These are phyloP conservation scores for Solanum tarapatanum DNA, from an alignment of 257 asterid genomes.

Conservation along the genomic window DNA sequence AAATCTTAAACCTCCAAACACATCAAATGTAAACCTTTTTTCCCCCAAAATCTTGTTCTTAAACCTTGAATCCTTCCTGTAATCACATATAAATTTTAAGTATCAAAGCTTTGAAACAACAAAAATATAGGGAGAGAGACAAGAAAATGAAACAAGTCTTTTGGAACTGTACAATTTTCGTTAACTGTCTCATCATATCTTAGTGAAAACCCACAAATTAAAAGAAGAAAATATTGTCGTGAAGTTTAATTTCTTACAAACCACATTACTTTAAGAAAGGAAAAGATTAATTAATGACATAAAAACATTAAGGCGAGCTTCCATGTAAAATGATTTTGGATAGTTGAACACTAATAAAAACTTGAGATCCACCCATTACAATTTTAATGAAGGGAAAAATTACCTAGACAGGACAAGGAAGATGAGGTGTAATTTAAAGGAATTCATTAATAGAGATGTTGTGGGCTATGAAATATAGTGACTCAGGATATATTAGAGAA, in stretches of 20 bases:
- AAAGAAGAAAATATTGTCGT: background rate
- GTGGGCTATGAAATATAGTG: background rate
- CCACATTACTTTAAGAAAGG: background rate
- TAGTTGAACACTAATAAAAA: background rate
- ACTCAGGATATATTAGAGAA: background rate
- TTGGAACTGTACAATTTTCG: too few species aligned
- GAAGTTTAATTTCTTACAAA: background rate
- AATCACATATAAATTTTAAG: background rate
- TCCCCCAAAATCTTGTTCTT: background rate
- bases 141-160: background rate
- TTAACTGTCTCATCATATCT: too few species aligned
- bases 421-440: background rate
- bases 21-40: background rate
- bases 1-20: background rate
- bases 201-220: too few species aligned
- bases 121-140: background rate
- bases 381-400: background rate
- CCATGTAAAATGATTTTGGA: background rate
- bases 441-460: background rate
- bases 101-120: background rate
- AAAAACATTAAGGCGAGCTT: background rate
- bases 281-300: background rate
- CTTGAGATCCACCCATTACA: background rate
- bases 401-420: background rate
- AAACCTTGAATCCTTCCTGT: background rate